Percentiles rank a stretch among this genome's conserved stretches.
phyloP scores from a whole-genome alignment of 2,329 filamentous ascomycete genomes.

The Sclerotinia sclerotiorum region DNA sequence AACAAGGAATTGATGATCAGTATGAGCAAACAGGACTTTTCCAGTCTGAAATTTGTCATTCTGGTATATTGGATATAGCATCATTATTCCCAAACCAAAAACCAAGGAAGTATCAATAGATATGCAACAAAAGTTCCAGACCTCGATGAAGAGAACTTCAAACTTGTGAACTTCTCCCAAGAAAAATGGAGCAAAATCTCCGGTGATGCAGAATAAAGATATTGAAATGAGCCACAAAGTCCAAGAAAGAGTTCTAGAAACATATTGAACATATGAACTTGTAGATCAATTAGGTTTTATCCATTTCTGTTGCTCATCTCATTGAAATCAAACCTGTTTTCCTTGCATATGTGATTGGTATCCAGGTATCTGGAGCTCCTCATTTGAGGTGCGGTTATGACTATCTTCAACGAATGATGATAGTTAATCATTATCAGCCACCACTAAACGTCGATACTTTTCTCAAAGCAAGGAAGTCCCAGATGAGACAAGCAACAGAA shows the following conservation, averaged over 20 bases:
- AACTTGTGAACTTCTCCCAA: background rate
- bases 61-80: background rate
- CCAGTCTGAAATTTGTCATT: background rate
- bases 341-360: background rate
- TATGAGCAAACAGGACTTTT: background rate
- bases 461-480: background rate
- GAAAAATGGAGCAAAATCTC: background rate
- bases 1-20: background rate
- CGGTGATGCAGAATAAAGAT: background rate
- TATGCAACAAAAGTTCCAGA: background rate
- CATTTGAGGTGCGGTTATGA: background rate
- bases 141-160: background rate
- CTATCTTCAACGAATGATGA: background rate
- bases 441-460: background rate
- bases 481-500: background rate
- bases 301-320: conserved; percentile 11
- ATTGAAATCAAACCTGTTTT: conserved; percentile 16
- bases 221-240: too few species aligned
- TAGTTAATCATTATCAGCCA: background rate
- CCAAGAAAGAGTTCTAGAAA: background rate
- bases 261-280: background rate
- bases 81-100: background rate
- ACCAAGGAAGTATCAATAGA: conserved; percentile 6
- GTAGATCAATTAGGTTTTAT: background rate
- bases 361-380: background rate